Conservation (phyloP, 148 eudicot genomes). For the Camellia lanceoleosa region DNA sequence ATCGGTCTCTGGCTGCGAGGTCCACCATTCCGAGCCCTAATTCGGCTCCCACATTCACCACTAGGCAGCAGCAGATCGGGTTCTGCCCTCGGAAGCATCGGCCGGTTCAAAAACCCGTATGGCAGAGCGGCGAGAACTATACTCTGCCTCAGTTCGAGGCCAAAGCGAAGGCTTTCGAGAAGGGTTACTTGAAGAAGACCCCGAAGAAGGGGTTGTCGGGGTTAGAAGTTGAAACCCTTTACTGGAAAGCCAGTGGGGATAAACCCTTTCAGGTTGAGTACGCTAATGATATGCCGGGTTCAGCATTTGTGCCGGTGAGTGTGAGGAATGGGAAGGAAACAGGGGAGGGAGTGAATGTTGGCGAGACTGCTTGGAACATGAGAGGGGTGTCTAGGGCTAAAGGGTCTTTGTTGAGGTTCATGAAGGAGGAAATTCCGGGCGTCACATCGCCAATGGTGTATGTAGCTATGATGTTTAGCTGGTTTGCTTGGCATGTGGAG, state of each 20-base stretch:
- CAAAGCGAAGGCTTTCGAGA: slow-evolving; percentile 76
- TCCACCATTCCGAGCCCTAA: slow-evolving; percentile 30
- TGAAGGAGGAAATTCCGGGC: slow-evolving; percentile 98
- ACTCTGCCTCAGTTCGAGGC: slow-evolving; percentile 66
- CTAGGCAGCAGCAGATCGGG: slow-evolving; percentile 91
- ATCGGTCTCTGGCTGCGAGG: slow-evolving; percentile 48
- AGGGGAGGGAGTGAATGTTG: slow-evolving; percentile 54
- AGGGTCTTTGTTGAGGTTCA: slow-evolving; percentile 79
- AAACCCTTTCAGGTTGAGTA: slow-evolving; percentile 85
- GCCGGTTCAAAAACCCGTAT: slow-evolving; percentile 81
- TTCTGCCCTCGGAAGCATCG: slow-evolving; percentile 89
- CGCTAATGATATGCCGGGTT: slow-evolving; percentile 97
- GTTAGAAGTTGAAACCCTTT: slow-evolving; percentile 74
- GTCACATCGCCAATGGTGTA: slow-evolving; percentile 99
- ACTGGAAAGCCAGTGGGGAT: slow-evolving; percentile 87
- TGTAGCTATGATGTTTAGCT: slow-evolving; percentile 93
- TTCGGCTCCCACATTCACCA: slow-evolving; percentile 60
- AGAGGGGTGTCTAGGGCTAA: slow-evolving; percentile 83
- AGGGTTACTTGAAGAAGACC: slow-evolving; percentile 44
- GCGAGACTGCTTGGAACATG: slow-evolving; percentile 95
- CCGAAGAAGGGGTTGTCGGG: slow-evolving; percentile 43
- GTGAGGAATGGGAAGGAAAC: slow-evolving; percentile 25
- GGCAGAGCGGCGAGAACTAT: slow-evolving; percentile 87
- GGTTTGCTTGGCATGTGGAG: slow-evolving; percentile 99
- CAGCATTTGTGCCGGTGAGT: slow-evolving; percentile 53